Evolutionary conservation across 106 monocot species (phyloP).

Genomic region (Acorus calamus): DNA sequence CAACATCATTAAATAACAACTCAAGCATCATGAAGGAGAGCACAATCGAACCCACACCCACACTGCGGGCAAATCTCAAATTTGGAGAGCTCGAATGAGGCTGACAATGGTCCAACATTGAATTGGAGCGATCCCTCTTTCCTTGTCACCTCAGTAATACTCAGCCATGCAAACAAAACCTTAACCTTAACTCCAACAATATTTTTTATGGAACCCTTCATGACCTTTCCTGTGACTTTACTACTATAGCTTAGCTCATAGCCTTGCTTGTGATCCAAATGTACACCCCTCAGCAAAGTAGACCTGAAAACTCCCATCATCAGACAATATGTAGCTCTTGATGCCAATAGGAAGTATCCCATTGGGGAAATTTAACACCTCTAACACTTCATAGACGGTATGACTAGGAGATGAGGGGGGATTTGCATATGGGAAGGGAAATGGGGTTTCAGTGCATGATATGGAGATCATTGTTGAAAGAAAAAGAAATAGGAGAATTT

Average conservation of each 20-base stretch:
- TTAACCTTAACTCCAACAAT: slow-evolving; percentile 33
- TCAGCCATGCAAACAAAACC: slow-evolving; percentile 31
- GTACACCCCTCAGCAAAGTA: slow-evolving; percentile 18
- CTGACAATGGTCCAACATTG: slow-evolving; percentile 36
- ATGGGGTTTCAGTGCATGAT: too few species aligned
- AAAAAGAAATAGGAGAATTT: too few species aligned
- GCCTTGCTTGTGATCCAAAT: slow-evolving; percentile 17
- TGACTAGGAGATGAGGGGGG: too few species aligned
- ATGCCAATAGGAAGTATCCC: slow-evolving; percentile 44
- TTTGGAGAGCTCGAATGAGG: slow-evolving; percentile 24
- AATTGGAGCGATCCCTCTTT: slow-evolving; percentile 13
- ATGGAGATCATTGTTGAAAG: too few species aligned
- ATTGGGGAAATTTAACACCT: slow-evolving; percentile 16
- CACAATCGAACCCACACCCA: slow-evolving; percentile 13
- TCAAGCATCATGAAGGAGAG: too few species aligned
- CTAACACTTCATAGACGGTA: slow-evolving; percentile 35
- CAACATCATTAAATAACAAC: too few species aligned
- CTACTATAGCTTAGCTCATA: slow-evolving; percentile 26
- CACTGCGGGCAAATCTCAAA: slow-evolving; percentile 29
- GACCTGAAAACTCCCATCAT: slow-evolving; percentile 33
- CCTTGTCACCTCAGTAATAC: slow-evolving; percentile 17
- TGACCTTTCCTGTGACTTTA: slow-evolving; percentile 27
- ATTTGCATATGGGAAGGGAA: too few species aligned
- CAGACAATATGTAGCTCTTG: slow-evolving; percentile 16
- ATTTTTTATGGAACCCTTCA: slow-evolving; percentile 11